Evolutionary conservation across 2,329 filamentous ascomycete genomes (phyloP).

Genomic region (Diaporthe batatas): DNA sequence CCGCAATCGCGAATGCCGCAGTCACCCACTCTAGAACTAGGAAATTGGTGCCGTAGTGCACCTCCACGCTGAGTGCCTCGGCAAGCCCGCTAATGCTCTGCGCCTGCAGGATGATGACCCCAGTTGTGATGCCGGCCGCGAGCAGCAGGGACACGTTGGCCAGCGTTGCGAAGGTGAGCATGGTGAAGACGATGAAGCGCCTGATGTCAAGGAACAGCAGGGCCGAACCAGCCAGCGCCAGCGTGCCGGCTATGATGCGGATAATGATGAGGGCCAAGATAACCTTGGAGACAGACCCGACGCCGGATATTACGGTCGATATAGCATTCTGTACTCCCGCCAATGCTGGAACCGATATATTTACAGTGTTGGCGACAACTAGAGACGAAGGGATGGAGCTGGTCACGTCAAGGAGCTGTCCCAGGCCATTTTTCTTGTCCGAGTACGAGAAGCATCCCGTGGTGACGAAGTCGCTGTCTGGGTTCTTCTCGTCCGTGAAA

Average conservation of each 20-base stretch:
- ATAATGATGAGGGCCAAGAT: conserved; percentile 2
- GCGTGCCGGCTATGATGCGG: not conserved
- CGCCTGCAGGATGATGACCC: not conserved
- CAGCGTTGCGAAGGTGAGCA: not conserved
- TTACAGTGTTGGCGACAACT: not conserved
- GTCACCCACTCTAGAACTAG: conserved; percentile 4
- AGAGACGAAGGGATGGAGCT: not conserved
- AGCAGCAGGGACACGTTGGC: conserved; percentile 1
- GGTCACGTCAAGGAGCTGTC: not conserved
- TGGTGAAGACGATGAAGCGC: conserved; percentile 3
- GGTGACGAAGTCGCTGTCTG: not conserved
- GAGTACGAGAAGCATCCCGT: conserved; percentile 6
- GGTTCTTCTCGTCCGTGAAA: not conserved
- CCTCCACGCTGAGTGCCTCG: conserved; percentile 2
- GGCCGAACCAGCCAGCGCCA: not conserved
- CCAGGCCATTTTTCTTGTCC: not conserved
- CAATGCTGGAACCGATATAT: not conserved
- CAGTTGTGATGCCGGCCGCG: conserved; percentile 1
- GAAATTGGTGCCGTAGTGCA: not conserved
- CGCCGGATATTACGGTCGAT: not conserved
- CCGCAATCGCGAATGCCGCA: not conserved
- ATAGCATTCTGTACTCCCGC: not conserved
- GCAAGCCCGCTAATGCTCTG: not conserved
- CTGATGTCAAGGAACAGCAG: conserved; percentile 5
- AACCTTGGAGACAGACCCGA: not conserved